Conservation (phyloP, 2,329 filamentous ascomycete genomes). For the Fusarium bactridioides region DNA sequence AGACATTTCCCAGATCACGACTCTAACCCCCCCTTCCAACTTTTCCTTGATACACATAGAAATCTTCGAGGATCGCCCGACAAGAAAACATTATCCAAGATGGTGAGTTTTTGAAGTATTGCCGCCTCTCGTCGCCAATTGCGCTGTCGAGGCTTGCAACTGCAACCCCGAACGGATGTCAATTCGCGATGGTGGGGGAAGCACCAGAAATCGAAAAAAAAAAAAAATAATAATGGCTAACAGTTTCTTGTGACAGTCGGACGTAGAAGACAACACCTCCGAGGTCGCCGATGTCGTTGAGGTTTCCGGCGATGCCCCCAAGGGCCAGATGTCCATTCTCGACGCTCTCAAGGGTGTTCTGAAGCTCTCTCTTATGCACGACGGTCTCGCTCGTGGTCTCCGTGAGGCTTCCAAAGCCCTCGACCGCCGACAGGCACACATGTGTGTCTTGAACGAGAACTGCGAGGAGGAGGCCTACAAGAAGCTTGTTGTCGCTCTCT, state of each 20-base stretch:
- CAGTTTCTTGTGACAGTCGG: conserved; percentile 71
- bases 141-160: background rate
- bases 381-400: conserved; percentile 97
- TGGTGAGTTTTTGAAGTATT: conserved; percentile 58
- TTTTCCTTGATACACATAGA: conserved; percentile 47
- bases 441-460: conserved; percentile 99
- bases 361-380: conserved; percentile 99
- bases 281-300: conserved; percentile 90
- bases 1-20: conserved; percentile 45
- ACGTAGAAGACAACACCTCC: conserved; percentile 99
- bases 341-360: conserved; percentile 99
- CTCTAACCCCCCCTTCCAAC: conserved; percentile 38
- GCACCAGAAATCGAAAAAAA: background rate
- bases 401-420: conserved; percentile 99
- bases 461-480: conserved; percentile 99
- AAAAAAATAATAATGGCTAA: conserved; percentile 29
- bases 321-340: conserved; percentile 96
- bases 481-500: conserved; percentile 99
- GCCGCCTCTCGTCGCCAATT: conserved; percentile 23
- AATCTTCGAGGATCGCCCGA: conserved; percentile 76
- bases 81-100: conserved; percentile 63
- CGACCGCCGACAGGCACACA: conserved; percentile 98
- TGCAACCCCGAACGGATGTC: conserved; percentile 2
- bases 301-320: conserved; percentile 89
- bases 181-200: conserved; percentile 19